A percentile compares a stretch with the other conserved stretches of the same genome.
These are phyloP conservation scores for Sporothrix brasiliensis DNA, from an alignment of 2,329 filamentous ascomycete species.

Conservation along the genomic window DNA sequence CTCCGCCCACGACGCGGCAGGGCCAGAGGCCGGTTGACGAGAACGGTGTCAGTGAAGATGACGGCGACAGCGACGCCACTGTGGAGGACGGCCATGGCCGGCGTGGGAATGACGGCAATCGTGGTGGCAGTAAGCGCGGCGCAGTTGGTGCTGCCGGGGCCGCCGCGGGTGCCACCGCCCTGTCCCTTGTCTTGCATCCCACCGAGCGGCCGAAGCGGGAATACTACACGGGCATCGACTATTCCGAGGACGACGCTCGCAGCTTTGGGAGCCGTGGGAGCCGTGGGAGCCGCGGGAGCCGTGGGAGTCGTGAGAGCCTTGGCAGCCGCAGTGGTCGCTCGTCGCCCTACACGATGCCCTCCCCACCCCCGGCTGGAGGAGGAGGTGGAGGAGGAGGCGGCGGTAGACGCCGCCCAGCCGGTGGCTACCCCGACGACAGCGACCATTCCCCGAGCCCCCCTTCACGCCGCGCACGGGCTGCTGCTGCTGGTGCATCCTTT, in stretches of 20 bases:
- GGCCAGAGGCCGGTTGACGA: background rate
- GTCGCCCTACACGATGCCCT: background rate
- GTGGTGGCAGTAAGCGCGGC: background rate
- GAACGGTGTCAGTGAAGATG: background rate
- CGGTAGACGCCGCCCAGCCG: slow-evolving; percentile 1
- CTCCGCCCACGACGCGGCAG: slow-evolving; percentile 5
- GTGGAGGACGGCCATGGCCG: background rate
- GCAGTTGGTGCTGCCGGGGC: slow-evolving; percentile 8
- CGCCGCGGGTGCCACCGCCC: slow-evolving; percentile 1
- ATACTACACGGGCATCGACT: slow-evolving; percentile 13
- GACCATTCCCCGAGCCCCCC: background rate
- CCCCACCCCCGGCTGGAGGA: background rate
- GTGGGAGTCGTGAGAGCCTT: background rate
- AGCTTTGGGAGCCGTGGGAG: background rate
- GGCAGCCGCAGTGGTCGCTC: background rate
- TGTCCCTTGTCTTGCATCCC: slow-evolving; percentile 4
- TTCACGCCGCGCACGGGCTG: background rate
- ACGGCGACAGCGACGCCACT: slow-evolving; percentile 14
- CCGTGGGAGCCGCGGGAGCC: background rate
- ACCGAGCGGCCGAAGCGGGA: slow-evolving; percentile 4
- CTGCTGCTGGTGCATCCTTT: background rate
- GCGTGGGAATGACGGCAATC: background rate
- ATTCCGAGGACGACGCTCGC: background rate
- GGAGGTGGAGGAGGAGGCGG: background rate
- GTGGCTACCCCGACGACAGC: background rate